Conservation (phyloP, 768 basidiomycete species). For the Boletus insuetus region DNA sequence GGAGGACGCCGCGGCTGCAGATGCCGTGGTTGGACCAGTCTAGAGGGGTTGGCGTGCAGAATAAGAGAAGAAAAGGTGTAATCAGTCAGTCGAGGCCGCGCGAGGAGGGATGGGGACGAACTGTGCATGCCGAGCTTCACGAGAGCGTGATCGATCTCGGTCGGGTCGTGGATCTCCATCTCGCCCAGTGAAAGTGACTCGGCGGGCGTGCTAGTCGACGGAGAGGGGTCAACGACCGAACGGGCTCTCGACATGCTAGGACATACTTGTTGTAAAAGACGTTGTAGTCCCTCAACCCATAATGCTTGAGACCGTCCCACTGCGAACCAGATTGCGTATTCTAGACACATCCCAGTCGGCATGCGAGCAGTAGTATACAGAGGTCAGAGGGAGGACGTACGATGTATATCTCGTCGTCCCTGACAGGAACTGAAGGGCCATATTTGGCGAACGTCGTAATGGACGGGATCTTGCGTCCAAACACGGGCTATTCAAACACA, state of each 20-base stretch:
- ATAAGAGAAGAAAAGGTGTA: not conserved
- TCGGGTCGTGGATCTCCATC: constrained; percentile 47
- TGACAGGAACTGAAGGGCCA: constrained; percentile 15
- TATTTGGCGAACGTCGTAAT: constrained; percentile 39
- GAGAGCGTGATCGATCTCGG: constrained; percentile 43
- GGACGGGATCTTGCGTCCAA: constrained; percentile 52
- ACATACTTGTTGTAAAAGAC: constrained; percentile 63
- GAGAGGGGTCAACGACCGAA: not conserved
- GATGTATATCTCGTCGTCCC: constrained; percentile 55
- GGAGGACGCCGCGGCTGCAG: constrained; percentile 63
- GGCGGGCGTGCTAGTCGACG: constrained; percentile 38
- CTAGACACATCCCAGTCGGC: constrained; percentile 27
- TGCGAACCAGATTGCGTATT: constrained; percentile 72
- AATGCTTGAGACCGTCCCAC: constrained; percentile 67
- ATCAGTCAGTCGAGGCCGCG: not conserved
- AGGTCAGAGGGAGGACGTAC: constrained; percentile 30
- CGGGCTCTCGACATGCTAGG: not conserved
- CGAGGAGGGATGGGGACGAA: constrained; percentile 31
- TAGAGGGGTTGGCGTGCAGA: constrained; percentile 17
- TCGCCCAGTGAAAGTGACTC: constrained; percentile 43
- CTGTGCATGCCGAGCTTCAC: constrained; percentile 67
- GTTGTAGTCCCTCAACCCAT: constrained; percentile 48
- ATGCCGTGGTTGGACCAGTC: constrained; percentile 74
- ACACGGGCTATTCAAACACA: constrained; percentile 45
- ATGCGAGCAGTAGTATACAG: not conserved